Conservation (phyloP, 495 filamentous ascomycete species). For the Tirmania nivea region DNA sequence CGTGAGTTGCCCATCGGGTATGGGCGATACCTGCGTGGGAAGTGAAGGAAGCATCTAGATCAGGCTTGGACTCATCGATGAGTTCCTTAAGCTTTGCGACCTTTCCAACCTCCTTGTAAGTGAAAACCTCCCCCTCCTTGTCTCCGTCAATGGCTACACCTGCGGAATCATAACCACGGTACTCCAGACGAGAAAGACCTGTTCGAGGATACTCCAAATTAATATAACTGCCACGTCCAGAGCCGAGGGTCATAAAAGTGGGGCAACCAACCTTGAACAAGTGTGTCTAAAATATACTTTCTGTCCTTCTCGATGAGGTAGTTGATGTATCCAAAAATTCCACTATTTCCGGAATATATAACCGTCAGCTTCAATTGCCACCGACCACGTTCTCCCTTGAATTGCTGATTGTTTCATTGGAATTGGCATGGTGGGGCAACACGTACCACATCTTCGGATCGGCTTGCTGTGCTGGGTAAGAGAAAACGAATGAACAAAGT, state of each 20-base stretch:
- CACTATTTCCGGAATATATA: constrained; percentile 31
- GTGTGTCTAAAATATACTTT: constrained; percentile 77
- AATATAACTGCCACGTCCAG: constrained; percentile 7
- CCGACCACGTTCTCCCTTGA: too few species aligned
- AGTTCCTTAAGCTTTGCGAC: constrained; percentile 87
- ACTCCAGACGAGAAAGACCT: constrained; percentile 76
- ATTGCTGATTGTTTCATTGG: neutral
- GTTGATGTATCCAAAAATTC: constrained; percentile 96
- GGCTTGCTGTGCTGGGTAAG: neutral
- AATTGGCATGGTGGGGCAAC: neutral
- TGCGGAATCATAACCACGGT: constrained; percentile 93
- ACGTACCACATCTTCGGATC: neutral
- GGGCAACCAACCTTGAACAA: constrained; percentile 62
- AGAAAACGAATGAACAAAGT: neutral
- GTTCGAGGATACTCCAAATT: constrained; percentile 10
- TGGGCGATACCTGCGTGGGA: constrained; percentile 96
- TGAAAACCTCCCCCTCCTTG: constrained; percentile 93
- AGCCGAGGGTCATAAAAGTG: constrained; percentile 5
- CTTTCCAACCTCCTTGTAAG: constrained; percentile 98
- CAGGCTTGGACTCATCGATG: constrained; percentile 60
- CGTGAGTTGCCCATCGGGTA: constrained; percentile 97
- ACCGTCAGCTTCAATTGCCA: neutral
- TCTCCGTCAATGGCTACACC: constrained; percentile 90
- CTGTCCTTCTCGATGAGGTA: constrained; percentile 88
- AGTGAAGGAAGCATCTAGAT: constrained; percentile 80